Evolutionary conservation across 768 basidiomycete genomes (phyloP), one percentile per base, ranked within the genome.

Genomic region (Serendipita vermifera): DNA sequence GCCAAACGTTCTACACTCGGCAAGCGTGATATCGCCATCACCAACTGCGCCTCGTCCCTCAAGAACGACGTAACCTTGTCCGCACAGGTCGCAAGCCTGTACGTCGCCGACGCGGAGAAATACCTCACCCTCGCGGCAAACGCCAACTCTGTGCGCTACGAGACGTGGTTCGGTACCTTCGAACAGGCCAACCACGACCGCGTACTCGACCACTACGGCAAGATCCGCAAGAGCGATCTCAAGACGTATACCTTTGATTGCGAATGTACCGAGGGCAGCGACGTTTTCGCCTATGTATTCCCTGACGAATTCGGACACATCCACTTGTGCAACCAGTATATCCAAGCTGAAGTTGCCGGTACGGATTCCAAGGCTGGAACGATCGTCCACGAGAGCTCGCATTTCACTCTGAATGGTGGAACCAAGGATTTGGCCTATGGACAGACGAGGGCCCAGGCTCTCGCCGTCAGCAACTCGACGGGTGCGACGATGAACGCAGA

Each of bases 81-180:
- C n/a, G n/a, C n/a, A n/a, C n/a, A n/a, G n/a, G n/a, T n/a, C n/a
- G n/a, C n/a, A n/a, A n/a, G n/a, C n/a, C n/a, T n/a, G n/a, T n/a
- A n/a, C n/a, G n/a, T n/a, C n/a, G n/a, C n/a, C n/a, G n/a, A n/a
- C n/a, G n/a, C n/a, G n/a, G n/a, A n/a, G n/a, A n/a, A n/a, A n/a
- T n/a, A n/a, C n/a, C n/a, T n/a, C n/a, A n/a, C n/a, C n/a, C n/a
- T n/a, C n/a, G n/a, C n/a, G n/a, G n/a, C n/a, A n/a, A n/a, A n/a
- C n/a, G n/a, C n/a, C n/a, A n/a, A n/a, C n/a, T n/a, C n/a, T n/a
- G n/a, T n/a, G n/a, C 72, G 76, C 51, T 77, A 70, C 59, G 71
- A 64, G 17, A 75, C 75, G 33, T 78, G 77, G 76, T 78, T 78
- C 63, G 77, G 77, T 33, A 61, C 72, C 27, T 74, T 71, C 66